These are phyloP conservation scores for Eucalyptus viminalis DNA, from an alignment of 345 rosid species.

Conservation along the genomic window DNA sequence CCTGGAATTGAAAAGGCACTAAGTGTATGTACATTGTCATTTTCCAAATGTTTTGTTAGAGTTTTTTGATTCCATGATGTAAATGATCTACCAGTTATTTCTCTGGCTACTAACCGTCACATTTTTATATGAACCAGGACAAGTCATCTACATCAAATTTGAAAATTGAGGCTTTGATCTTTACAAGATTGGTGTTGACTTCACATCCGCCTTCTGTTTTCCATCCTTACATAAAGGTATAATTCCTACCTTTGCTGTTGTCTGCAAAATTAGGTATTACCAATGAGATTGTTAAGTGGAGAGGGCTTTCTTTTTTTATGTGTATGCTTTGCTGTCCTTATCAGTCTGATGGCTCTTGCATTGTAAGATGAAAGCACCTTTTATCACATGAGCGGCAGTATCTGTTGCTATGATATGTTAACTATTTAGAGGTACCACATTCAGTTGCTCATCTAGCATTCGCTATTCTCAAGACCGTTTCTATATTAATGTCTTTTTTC, in stretches of 20 bases:
- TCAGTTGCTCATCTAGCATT: not conserved
- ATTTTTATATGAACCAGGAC: slow-evolving; percentile 37
- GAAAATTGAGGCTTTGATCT: slow-evolving; percentile 85
- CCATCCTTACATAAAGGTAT: slow-evolving; percentile 92
- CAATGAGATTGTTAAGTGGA: not conserved
- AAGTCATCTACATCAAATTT: slow-evolving; percentile 93
- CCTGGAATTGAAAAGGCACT: slow-evolving; percentile 96
- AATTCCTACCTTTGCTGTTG: not conserved
- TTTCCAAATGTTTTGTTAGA: not conserved
- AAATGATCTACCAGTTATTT: not conserved
- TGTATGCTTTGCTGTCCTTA: not conserved
- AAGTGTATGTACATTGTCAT: slow-evolving; percentile 40
- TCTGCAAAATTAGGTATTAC: not conserved
- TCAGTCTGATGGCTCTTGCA: not conserved
- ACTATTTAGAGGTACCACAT: not conserved
- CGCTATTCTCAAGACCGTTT: not conserved
- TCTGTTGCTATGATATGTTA: not conserved
- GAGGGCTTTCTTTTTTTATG: not conserved
- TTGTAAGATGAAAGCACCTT: not conserved
- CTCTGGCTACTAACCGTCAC: not conserved
- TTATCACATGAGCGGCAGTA: not conserved
- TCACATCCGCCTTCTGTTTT: slow-evolving; percentile 94
- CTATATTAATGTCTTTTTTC: not conserved
- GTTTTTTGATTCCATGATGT: not conserved
- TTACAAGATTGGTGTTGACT: slow-evolving; percentile 82